Base-by-base conservation (phyloP, 1,284 basidiomycete species). In the Malassezia arunalokei region DNA sequence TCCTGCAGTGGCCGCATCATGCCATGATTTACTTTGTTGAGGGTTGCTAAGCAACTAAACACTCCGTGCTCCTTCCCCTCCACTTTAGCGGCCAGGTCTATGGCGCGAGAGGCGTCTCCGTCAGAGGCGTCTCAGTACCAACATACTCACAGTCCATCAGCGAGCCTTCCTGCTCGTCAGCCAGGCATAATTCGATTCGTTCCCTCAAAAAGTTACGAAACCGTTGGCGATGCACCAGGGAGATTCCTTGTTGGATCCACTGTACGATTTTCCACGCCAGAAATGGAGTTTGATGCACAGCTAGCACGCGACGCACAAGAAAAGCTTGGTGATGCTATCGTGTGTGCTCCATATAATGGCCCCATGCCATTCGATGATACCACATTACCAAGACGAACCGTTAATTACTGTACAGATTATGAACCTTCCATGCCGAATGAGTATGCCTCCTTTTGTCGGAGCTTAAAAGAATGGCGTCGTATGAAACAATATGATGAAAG, bases 381-480 rank as follows among this genome's bases (percentile, higher is more conserved):
- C 11, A 35, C 11, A 35, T 3, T 15, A 35, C 39, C 11, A 35
- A 35, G 3, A 35, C 15, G 15, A 35, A 43, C 41, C 12, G 17
- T 40, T n/a, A 40, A 40, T 6, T 40, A 40, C 39, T n/a, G n/a
- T 15, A 15, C 39, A 2, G 66, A 69, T 12, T 72, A 72, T 52
- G 68, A 72, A 32, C 65, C 64, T 2, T 49, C 56, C 7, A 24
- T 62, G 1, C 69, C 69, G 7, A 72, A 67, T 43, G 66, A 70
- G 45, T 72, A 68, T 41, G 43, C 58, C 8, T 57, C 51, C 6
- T 68, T 60, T 40, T 68, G 59, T 42, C 54, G 51, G 20, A 15
- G 62, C n/a, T 40, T 72, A 6, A 57, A 57, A 40, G 54, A 61
- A 1, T 45, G 63, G n/a, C 49, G 63, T 2, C 11, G 33, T 11